phyloP scores from a whole-genome alignment of 2,329 filamentous ascomycete genomes.

The Monilinia fructicola region DNA sequence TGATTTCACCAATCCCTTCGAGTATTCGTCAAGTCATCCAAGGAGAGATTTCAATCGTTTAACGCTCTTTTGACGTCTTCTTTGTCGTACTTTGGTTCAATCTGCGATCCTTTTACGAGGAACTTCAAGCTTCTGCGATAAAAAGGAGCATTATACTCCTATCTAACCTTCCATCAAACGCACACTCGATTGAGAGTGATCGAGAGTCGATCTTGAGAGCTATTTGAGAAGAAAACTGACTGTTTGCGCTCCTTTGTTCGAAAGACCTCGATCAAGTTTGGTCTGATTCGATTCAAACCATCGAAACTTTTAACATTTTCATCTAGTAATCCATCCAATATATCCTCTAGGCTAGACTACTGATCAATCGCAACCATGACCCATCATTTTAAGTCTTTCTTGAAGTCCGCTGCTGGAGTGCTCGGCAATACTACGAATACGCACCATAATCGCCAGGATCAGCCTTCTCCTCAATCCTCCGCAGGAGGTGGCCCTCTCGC shows the following conservation, averaged over 20 bases:
- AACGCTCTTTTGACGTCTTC: neutral
- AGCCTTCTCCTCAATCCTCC: too few relatives aligned
- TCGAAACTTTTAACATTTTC: neutral
- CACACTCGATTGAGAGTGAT: too few relatives aligned
- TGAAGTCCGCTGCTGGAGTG: constrained; percentile 1
- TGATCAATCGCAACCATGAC: neutral
- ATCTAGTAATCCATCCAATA: neutral
- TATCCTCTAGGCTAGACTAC: too few relatives aligned
- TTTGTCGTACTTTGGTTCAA: neutral
- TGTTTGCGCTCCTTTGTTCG: too few relatives aligned
- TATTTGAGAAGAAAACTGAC: too few relatives aligned
- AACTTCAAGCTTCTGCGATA: too few relatives aligned
- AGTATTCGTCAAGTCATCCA: neutral
- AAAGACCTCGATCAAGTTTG: neutral
- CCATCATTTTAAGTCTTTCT: neutral
- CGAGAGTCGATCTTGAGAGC: too few relatives aligned
- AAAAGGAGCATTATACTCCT: too few relatives aligned
- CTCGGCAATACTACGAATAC: neutral
- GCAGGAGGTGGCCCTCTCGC: neutral
- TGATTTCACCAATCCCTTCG: neutral
- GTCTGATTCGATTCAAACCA: neutral
- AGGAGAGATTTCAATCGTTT: neutral
- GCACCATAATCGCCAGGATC: neutral
- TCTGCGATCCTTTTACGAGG: neutral
- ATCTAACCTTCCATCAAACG: too few relatives aligned